Conservation (phyloP, 371 early-diverging fungal genomes). For the Mucor circinelloides region DNA sequence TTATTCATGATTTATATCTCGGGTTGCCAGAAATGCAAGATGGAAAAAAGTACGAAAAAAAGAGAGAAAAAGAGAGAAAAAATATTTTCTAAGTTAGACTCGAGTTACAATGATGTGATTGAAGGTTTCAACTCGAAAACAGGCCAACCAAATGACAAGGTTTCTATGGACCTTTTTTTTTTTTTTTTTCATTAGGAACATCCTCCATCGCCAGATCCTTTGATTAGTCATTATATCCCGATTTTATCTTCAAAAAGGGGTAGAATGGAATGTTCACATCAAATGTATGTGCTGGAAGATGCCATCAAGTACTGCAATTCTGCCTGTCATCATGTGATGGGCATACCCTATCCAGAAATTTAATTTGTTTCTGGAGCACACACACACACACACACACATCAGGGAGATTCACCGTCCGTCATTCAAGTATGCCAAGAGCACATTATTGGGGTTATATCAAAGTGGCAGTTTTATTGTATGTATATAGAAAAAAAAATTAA, state of each 20-base stretch:
- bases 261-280: background rate
- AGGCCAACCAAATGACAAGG: background rate
- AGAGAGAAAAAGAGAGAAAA: background rate
- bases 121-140: background rate
- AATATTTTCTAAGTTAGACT: background rate
- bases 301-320: no score
- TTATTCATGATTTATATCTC: background rate
- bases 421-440: no score
- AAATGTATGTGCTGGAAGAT: background rate
- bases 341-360: background rate
- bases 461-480: background rate
- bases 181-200: background rate
- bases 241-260: background rate
- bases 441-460: background rate
- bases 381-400: no score
- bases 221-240: background rate
- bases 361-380: no score
- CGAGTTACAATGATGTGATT: background rate
- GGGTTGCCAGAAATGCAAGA: background rate
- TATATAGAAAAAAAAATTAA: conserved; percentile 36
- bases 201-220: background rate
- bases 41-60: background rate
- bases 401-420: background rate
- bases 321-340: background rate
- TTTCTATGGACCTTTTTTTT: background rate